These are phyloP conservation scores for Trichomonas tenax DNA, from an alignment of 208 protist genomes.

Conservation along the genomic window DNA sequence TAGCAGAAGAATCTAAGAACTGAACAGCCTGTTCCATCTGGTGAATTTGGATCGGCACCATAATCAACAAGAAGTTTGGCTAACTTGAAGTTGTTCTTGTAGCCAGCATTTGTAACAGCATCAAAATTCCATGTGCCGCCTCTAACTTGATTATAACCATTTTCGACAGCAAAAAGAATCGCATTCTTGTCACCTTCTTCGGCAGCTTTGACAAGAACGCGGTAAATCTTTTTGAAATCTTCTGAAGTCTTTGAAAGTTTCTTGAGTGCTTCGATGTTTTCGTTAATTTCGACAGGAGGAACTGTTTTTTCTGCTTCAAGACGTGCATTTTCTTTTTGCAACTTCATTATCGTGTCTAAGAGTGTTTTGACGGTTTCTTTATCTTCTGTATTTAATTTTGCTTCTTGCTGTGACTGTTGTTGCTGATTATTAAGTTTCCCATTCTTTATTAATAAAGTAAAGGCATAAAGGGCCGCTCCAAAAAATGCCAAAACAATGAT, in stretches of 20 bases:
- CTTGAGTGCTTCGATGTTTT: neutral
- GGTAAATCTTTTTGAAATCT: neutral
- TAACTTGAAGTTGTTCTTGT: neutral
- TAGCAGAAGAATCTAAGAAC: neutral
- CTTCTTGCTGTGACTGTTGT: too few species aligned
- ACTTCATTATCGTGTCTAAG: neutral
- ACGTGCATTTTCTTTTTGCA: neutral
- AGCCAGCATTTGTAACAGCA: neutral
- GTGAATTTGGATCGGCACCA: neutral
- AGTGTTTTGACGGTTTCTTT: neutral
- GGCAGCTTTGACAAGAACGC: neutral
- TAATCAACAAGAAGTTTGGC: neutral
- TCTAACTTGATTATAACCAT: neutral
- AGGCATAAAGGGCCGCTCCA: too few species aligned
- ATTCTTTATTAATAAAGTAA: too few species aligned
- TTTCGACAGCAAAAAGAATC: neutral
- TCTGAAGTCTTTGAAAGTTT: neutral
- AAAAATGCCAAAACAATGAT: too few species aligned
- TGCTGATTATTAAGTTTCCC: too few species aligned
- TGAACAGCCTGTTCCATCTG: neutral
- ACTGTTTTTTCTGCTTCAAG: neutral
- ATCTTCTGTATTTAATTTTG: neutral
- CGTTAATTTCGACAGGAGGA: neutral
- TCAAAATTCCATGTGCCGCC: neutral
- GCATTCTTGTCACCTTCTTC: neutral